These are phyloP conservation scores for Cryptococcus sp. DNA, from an alignment of 1,284 basidiomycete species.

Conservation along the genomic window DNA sequence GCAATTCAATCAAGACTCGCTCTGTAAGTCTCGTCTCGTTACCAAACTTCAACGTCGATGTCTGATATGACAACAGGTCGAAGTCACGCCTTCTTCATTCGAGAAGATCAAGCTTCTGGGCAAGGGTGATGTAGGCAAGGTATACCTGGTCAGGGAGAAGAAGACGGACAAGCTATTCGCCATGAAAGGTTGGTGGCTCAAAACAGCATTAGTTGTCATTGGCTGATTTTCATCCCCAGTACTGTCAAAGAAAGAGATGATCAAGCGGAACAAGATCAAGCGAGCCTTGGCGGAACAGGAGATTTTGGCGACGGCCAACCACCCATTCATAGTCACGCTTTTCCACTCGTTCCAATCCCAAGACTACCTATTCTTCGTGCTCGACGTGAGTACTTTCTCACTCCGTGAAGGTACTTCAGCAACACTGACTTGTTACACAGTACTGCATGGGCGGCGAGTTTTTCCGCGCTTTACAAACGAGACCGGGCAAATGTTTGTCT, in stretches of 20 bases:
- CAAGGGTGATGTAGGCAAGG: slow-evolving; percentile 93
- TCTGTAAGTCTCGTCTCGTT: slow-evolving; percentile 61
- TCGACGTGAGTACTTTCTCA: slow-evolving; percentile 61
- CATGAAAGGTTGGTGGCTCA: slow-evolving; percentile 75
- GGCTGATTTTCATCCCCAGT: slow-evolving; percentile 58
- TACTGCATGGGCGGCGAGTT: slow-evolving; percentile 99
- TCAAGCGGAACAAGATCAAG: slow-evolving; percentile 97
- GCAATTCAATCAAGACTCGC: slow-evolving; percentile 94
- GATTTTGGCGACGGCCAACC: slow-evolving; percentile 92
- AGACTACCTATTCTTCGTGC: slow-evolving; percentile 94
- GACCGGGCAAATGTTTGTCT: slow-evolving; percentile 91
- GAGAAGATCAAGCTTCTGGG: slow-evolving; percentile 93
- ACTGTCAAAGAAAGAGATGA: slow-evolving; percentile 96
- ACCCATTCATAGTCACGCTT: slow-evolving; percentile 96
- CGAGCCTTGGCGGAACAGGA: slow-evolving; percentile 94
- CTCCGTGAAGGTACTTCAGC: not conserved
- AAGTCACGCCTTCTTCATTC: slow-evolving; percentile 87
- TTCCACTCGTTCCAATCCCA: slow-evolving; percentile 99
- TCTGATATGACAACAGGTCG: slow-evolving; percentile 62
- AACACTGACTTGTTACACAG: slow-evolving; percentile 16
- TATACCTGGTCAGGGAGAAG: slow-evolving; percentile 94
- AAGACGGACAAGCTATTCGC: slow-evolving; percentile 89
- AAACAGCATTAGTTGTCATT: not conserved
- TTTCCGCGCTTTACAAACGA: slow-evolving; percentile 92
- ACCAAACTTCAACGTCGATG: not conserved